Conservation (phyloP, 345 rosid species). For the Gossypium rotundifolium region DNA sequence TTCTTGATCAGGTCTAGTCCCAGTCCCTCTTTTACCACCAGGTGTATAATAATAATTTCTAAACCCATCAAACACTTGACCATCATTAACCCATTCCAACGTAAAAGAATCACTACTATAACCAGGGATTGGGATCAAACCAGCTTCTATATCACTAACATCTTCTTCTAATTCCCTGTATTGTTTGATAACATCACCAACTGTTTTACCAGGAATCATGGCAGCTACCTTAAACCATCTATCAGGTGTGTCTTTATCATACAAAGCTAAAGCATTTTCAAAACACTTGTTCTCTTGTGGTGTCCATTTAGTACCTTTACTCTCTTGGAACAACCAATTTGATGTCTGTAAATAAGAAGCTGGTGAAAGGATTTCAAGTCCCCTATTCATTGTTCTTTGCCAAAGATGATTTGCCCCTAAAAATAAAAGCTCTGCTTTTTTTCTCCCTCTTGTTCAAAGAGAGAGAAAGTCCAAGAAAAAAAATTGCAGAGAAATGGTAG, state of each 20-base stretch:
- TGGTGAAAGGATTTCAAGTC: slow-evolving; percentile 59
- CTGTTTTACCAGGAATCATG: slow-evolving; percentile 91
- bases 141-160: slow-evolving; percentile 90
- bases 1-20: slow-evolving; percentile 66
- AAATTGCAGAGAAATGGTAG: slow-evolving; percentile 28
- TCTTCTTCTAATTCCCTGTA: slow-evolving; percentile 88
- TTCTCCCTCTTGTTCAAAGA: slow-evolving; percentile 34
- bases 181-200: slow-evolving; percentile 82
- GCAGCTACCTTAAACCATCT: slow-evolving; percentile 84
- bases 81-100: slow-evolving; percentile 55
- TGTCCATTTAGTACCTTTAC: slow-evolving; percentile 64
- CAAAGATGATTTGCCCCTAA: slow-evolving; percentile 13
- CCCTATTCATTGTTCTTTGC: slow-evolving; percentile 48
- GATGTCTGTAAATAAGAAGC: slow-evolving; percentile 63
- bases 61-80: slow-evolving; percentile 37
- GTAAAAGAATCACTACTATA: slow-evolving; percentile 71
- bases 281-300: slow-evolving; percentile 87
- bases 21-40: slow-evolving; percentile 65
- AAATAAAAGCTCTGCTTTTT: not conserved
- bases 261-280: slow-evolving; percentile 83
- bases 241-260: slow-evolving; percentile 86
- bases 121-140: slow-evolving; percentile 79
- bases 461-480: slow-evolving; percentile 35
- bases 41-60: slow-evolving; percentile 47
- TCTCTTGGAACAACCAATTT: slow-evolving; percentile 79